A percentile compares a stretch with the other conserved stretches of the same genome.
Conservation (phyloP, 202 grass and related monocot species). For the Zoysia matrella region DNA sequence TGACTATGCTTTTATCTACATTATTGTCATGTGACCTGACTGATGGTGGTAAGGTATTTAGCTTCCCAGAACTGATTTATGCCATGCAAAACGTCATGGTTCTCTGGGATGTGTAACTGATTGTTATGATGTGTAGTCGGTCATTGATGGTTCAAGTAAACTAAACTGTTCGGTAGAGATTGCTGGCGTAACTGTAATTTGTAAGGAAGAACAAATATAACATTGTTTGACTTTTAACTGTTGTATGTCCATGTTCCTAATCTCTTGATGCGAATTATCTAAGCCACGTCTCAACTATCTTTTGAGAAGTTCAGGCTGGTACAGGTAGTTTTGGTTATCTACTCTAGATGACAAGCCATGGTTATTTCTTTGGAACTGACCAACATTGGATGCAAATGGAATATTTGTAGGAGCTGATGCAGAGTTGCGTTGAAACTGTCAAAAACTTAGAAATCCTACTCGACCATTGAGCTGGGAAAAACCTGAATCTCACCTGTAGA, state of each 20-base stretch:
- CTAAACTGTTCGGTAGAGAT: too few species aligned
- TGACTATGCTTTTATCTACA: constrained; percentile 28
- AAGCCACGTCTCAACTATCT: background rate
- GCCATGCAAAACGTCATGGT: constrained; percentile 38
- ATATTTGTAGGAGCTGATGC: too few species aligned
- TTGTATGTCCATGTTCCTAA: background rate
- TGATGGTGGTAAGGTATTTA: constrained; percentile 46
- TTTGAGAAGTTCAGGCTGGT: background rate
- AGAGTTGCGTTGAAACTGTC: background rate
- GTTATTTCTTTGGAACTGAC: background rate
- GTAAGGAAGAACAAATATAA: constrained; percentile 33
- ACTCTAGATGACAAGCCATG: background rate
- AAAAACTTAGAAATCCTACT: background rate
- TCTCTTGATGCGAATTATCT: constrained; percentile 4
- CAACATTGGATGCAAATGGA: background rate
- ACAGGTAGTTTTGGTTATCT: background rate
- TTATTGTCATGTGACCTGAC: constrained; percentile 33
- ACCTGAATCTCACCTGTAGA: too few species aligned
- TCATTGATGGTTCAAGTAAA: background rate
- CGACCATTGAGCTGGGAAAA: too few species aligned
- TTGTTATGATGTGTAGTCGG: constrained; percentile 40
- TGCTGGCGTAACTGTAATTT: constrained; percentile 12
- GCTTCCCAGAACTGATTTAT: constrained; percentile 47
- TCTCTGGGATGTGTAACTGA: constrained; percentile 48
- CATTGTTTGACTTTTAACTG: constrained; percentile 22